Evolutionary conservation across 1,139 yeast genomes (phyloP).

Genomic region (Pichia sp.): DNA sequence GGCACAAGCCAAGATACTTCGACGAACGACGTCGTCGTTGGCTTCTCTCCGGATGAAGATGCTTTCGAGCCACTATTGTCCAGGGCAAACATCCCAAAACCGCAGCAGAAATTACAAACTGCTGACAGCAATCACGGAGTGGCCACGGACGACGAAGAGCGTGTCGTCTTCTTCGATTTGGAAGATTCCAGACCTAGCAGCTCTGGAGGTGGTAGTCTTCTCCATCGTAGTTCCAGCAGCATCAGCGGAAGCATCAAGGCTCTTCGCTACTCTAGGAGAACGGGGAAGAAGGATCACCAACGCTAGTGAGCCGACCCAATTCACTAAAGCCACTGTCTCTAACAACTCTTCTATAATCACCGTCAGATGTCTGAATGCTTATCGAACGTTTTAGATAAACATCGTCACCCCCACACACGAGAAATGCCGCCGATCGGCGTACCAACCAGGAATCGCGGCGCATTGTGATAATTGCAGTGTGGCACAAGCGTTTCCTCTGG

Average conservation of each 20-base stretch:
- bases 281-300: background rate
- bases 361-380: too few relatives aligned
- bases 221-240: conserved; percentile 3
- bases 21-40: background rate
- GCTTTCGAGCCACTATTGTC: background rate
- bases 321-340: too few relatives aligned
- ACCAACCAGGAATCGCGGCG: too few relatives aligned
- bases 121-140: background rate
- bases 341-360: too few relatives aligned
- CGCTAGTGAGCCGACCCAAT: too few relatives aligned
- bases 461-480: background rate
- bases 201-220: background rate
- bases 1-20: background rate
- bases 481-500: background rate
- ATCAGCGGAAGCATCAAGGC: background rate
- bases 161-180: conserved; percentile 1
- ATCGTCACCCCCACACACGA: too few relatives aligned
- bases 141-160: background rate
- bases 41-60: background rate
- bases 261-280: background rate
- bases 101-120: background rate
- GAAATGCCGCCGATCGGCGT: conserved; percentile 3
- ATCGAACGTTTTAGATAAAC: too few relatives aligned
- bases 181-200: background rate
- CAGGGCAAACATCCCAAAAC: background rate